Evolutionary conservation across 2,329 filamentous ascomycete species (phyloP).

Genomic region (Aureobasidium sp.): DNA sequence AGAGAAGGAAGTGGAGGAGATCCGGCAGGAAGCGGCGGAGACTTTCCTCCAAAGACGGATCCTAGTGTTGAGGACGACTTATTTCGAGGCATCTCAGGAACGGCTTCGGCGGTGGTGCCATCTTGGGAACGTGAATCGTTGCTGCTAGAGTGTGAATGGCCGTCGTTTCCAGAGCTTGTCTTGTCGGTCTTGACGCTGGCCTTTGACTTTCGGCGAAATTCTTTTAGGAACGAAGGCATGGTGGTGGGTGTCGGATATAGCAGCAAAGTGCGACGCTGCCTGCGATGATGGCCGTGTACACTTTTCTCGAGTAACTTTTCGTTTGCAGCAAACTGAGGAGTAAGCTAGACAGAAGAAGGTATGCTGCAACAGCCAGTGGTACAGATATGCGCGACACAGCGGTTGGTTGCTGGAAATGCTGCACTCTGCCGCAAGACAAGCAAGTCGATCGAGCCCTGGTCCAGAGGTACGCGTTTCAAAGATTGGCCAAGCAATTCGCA

Average conservation of each 20-base stretch:
- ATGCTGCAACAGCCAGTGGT: neutral
- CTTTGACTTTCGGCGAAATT: conserved; percentile 63
- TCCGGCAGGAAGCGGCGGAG: conserved; percentile 58
- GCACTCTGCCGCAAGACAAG: neutral
- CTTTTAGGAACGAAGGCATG: conserved; percentile 61
- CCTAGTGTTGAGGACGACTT: conserved; percentile 56
- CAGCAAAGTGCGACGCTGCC: neutral
- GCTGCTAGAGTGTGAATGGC: conserved; percentile 16
- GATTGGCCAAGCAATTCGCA: neutral
- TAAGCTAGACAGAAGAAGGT: neutral
- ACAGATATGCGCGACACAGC: conserved; percentile 6
- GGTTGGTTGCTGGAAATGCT: neutral
- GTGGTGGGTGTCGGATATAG: neutral
- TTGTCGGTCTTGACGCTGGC: conserved; percentile 63
- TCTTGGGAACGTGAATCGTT: conserved; percentile 40
- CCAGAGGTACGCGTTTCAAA: neutral
- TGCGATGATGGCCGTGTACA: neutral
- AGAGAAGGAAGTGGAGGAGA: conserved; percentile 57
- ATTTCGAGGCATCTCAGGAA: conserved; percentile 49
- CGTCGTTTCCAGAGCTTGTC: conserved; percentile 40
- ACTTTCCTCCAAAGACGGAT: conserved; percentile 58
- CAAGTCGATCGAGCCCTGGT: neutral
- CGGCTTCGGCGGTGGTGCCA: conserved; percentile 21
- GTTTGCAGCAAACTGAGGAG: conserved; percentile 2
- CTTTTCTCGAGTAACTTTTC: neutral